Conservation (phyloP, 208 protist species). For the Trypanosoma vivax region DNA sequence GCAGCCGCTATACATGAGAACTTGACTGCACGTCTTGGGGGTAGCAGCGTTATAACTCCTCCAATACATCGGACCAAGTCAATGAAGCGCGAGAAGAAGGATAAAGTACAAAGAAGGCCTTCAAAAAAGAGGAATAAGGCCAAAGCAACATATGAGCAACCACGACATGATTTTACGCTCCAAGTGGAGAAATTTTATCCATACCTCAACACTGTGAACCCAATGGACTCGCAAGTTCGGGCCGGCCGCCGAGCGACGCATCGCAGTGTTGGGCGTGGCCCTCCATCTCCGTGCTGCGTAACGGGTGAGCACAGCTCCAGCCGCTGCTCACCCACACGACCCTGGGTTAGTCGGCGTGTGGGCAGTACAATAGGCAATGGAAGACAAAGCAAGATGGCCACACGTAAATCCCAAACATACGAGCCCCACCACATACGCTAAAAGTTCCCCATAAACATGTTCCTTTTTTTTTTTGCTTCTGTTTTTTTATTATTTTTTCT, state of each 20-base stretch:
- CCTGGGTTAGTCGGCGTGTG: too few species aligned
- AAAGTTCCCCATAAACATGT: background rate
- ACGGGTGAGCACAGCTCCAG: too few species aligned
- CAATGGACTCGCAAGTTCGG: too few species aligned
- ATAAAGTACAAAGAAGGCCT: background rate
- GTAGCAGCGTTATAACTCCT: background rate
- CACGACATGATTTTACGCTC: background rate
- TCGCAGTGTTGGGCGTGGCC: too few species aligned
- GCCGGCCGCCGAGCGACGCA: too few species aligned
- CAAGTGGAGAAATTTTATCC: background rate
- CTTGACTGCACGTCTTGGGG: background rate
- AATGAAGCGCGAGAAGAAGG: background rate
- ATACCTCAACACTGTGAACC: background rate
- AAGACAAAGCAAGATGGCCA: too few species aligned
- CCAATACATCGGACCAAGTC: background rate
- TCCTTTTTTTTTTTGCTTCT: constrained; percentile 10
- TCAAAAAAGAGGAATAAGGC: background rate
- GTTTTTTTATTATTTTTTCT: constrained; percentile 16
- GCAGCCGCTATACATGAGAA: constrained; percentile 10
- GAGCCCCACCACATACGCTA: too few species aligned
- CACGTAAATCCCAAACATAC: too few species aligned
- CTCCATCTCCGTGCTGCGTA: too few species aligned
- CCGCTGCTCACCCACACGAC: background rate
- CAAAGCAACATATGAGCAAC: background rate
- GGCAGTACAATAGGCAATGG: too few species aligned